phyloP scores from a whole-genome alignment of 2,329 filamentous ascomycete genomes.

The Claviceps sp. region DNA sequence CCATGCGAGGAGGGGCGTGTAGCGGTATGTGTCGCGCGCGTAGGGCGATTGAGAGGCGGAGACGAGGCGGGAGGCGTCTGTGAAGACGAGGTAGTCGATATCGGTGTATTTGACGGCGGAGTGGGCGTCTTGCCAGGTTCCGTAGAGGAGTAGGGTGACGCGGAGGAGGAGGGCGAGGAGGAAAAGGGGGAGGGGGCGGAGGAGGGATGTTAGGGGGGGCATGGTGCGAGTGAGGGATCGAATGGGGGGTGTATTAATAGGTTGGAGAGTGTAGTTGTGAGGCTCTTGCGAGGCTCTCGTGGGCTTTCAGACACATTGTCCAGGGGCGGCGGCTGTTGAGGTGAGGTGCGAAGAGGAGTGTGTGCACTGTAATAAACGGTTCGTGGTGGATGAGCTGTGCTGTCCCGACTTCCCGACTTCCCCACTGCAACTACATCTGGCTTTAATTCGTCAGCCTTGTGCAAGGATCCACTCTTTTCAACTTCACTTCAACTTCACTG shows the following conservation, averaged over 20 bases:
- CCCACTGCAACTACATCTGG: neutral
- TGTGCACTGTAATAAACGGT: neutral
- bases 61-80: constrained; percentile 75
- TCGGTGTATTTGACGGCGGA: constrained; percentile 96
- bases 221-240: neutral
- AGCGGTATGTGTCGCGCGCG: constrained; percentile 84
- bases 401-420: neutral
- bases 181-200: constrained; percentile 36
- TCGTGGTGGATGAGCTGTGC: neutral
- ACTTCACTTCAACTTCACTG: neutral
- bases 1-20: constrained; percentile 90
- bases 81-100: constrained; percentile 98
- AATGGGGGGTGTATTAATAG: neutral
- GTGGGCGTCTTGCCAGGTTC: constrained; percentile 81
- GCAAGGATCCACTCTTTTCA: neutral
- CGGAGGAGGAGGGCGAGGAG: constrained; percentile 51
- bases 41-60: constrained; percentile 63
- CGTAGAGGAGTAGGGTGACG: constrained; percentile 65
- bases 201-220: constrained; percentile 11
- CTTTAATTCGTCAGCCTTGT: neutral
- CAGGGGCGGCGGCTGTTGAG: too few relatives aligned
- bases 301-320: too few relatives aligned
- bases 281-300: too few relatives aligned
- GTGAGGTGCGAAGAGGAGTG: neutral
- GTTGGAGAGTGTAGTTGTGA: too few relatives aligned